Evolutionary conservation across 192 early-diverging fungal species (phyloP), one percentile per base, ranked within the genome.

Genomic region (Linnemannia zychae): DNA sequence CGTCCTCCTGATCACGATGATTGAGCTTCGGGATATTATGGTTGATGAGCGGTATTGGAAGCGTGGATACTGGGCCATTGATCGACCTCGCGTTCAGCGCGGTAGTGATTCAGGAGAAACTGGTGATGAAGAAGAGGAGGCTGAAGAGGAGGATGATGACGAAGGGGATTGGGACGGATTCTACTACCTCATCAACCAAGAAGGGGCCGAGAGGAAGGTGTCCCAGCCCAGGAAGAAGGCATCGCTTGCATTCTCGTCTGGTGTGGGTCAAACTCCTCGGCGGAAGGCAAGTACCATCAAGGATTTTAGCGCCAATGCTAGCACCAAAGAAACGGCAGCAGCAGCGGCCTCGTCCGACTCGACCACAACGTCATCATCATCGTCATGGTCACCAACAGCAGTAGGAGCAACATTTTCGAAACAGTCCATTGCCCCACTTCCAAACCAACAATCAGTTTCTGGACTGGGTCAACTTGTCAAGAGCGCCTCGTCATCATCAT

Each of bases 11-110:
- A 78, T 75, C 40, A 77, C 71, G 31, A 84, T 84, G 82, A 75
- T 84, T 28, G 82, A 79, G 7, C 77, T 84, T 17, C 31, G 82
- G n/a, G 82, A 84, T 48, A 84, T 84, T 33, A 84, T 84, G 77
- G 82, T 84, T 31, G 82, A 84, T 71, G 82, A 75, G 18, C 67
- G 82, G 46, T 84, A 84, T 44, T 84, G 82, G 82, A 84, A 84
- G 65, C 72, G 82, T 12, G 82, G 82, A 4, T 84, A 79, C 77
- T 84, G 82, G 82, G 63, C 72, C 28, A 67, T 74, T 3, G 73
- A 84, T 4, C 67, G 67, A 5, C 77, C 77, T n/a, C 44, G 33
- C 16, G 38, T 31, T 40, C 22, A 40, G 37, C 22, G 16, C 22
- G 33, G 15, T 22, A 24, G 53, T 28, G 37, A 24, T n/a, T 18